Percentiles rank a stretch among this genome's conserved stretches.
phyloP scores from a whole-genome alignment of 495 filamentous ascomycete species.

The Parathielavia appendiculata region DNA sequence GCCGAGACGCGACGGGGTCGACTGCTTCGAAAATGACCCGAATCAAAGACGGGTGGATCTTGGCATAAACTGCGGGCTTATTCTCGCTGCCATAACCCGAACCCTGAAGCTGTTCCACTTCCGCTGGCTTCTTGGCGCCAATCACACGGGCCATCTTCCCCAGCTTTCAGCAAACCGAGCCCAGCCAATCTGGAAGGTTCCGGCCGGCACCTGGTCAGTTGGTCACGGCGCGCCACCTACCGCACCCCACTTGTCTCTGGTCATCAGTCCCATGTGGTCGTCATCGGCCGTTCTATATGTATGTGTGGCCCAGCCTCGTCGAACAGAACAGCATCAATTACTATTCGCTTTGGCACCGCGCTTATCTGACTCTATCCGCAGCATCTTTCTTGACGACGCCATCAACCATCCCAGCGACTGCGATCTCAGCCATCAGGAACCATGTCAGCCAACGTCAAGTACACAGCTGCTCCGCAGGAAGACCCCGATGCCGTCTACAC shows the following conservation, averaged over 20 bases:
- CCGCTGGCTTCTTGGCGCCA: no score
- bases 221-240: conserved; percentile 14
- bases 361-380: neutral
- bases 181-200: conserved; percentile 14
- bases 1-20: conserved; percentile 15
- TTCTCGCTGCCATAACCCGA: neutral
- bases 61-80: neutral
- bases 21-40: neutral
- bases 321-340: neutral
- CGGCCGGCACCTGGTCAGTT: neutral
- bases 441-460: conserved; percentile 68
- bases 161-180: neutral
- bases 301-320: neutral
- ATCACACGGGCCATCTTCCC: neutral
- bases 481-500: conserved; percentile 69
- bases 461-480: conserved; percentile 64
- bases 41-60: conserved; percentile 3
- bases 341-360: neutral
- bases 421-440: conserved; percentile 4
- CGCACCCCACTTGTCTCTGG: conserved; percentile 13
- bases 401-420: neutral
- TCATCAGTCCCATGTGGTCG: conserved; percentile 13
- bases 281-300: neutral
- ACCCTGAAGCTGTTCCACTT: conserved; percentile 3
- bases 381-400: neutral